A percentile compares a stretch with the other conserved stretches of the same genome.
These are phyloP conservation scores for Zygoascus tannicola DNA, from an alignment of 805 yeast species.

Conservation along the genomic window DNA sequence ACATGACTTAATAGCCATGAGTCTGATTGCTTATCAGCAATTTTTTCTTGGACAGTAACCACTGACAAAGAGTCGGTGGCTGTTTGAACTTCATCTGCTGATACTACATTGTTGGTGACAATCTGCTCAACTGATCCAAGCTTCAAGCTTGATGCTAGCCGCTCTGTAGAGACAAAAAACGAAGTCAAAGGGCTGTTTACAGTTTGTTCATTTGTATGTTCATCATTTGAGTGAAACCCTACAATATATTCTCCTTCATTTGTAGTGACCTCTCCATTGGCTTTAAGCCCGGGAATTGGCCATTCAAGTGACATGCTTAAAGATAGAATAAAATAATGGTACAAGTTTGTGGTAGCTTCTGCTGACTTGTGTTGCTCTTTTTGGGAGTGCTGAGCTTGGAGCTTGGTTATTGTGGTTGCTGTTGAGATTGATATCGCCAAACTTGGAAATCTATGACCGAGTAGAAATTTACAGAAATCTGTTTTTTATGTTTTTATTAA, in stretches of 20 bases:
- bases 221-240: conserved; percentile 4
- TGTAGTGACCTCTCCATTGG: conserved; percentile 15
- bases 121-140: conserved; percentile 14
- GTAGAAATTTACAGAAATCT: too few species aligned
- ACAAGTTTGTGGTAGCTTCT: too few species aligned
- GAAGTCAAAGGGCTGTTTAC: conserved; percentile 8
- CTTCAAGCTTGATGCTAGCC: conserved; percentile 13
- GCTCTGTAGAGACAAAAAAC: conserved; percentile 13
- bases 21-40: not conserved
- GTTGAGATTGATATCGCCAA: not conserved
- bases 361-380: too few species aligned
- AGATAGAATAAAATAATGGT: too few species aligned
- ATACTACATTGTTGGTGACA: conserved; percentile 2
- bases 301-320: not conserved
- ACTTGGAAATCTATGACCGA: not conserved
- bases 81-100: conserved; percentile 1
- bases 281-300: not conserved
- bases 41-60: conserved; percentile 6
- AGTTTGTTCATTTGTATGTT: not conserved
- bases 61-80: conserved; percentile 7
- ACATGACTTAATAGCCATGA: conserved; percentile 4
- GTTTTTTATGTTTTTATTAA: too few species aligned
- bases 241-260: conserved; percentile 14
- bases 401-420: not conserved
- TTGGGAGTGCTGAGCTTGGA: too few species aligned